A percentile compares a stretch with the other conserved stretches of the same genome.
Evolutionary conservation across 345 rosid species (phyloP).

Genomic region (Adansonia digitata): DNA sequence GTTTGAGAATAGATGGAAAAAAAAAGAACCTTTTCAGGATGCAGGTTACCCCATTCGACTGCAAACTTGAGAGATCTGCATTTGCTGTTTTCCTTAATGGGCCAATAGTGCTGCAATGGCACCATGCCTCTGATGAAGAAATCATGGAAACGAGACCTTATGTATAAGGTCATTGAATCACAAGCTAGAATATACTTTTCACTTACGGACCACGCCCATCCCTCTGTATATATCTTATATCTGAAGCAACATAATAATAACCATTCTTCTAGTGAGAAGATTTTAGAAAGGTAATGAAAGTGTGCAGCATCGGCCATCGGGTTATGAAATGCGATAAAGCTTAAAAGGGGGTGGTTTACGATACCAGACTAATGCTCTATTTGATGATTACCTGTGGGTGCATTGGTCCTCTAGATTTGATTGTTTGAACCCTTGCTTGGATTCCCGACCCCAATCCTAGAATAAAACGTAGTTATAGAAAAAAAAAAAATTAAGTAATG

Average conservation of each 20-base stretch:
- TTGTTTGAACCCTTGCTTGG: constrained; percentile 39
- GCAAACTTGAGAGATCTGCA: constrained; percentile 63
- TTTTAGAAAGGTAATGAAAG: too few relatives aligned
- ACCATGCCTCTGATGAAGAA: constrained; percentile 61
- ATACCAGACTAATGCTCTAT: not conserved
- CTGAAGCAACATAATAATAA: constrained; percentile 21
- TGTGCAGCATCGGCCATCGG: not conserved
- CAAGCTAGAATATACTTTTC: constrained; percentile 82
- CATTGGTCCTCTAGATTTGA: constrained; percentile 58
- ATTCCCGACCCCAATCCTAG: constrained; percentile 49
- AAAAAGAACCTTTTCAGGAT: constrained; percentile 26
- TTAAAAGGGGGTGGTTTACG: not conserved
- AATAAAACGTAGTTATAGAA: not conserved
- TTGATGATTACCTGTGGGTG: constrained; percentile 45
- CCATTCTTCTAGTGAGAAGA: not conserved
- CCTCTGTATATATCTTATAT: constrained; percentile 72
- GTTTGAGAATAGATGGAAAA: not conserved
- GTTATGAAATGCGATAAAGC: not conserved
- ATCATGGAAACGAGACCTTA: constrained; percentile 45
- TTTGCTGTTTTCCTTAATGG: constrained; percentile 42
- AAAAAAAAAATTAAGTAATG: not conserved
- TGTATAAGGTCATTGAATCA: constrained; percentile 49
- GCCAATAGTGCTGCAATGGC: constrained; percentile 79
- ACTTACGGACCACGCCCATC: constrained; percentile 83
- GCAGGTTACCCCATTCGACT: constrained; percentile 71